These are phyloP conservation scores for Coprinopsis strossmayeri DNA, from an alignment of 768 basidiomycete genomes.

Conservation along the genomic window DNA sequence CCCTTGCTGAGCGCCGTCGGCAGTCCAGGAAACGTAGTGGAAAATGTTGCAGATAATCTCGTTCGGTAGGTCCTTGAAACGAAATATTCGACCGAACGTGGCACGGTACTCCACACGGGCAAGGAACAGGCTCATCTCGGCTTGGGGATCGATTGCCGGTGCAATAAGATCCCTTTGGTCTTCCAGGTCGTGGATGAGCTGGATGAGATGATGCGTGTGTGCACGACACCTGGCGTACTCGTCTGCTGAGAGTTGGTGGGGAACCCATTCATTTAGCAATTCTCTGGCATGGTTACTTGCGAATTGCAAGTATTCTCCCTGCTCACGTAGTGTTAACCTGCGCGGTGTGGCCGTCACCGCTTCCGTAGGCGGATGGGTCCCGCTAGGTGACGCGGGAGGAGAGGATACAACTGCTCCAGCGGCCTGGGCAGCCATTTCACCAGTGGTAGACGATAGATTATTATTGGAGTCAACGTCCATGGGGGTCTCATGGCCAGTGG, in stretches of 20 bases:
- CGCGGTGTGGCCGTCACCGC: too few relatives aligned
- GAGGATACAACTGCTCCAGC: too few relatives aligned
- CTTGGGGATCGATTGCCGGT: slow-evolving; percentile 3
- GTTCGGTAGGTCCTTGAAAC: slow-evolving; percentile 53
- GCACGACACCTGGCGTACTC: slow-evolving; percentile 9
- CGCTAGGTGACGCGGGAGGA: too few relatives aligned
- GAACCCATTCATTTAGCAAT: slow-evolving; percentile 15
- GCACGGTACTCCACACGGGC: slow-evolving; percentile 26
- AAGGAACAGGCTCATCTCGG: slow-evolving; percentile 25
- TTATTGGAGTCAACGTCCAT: not conserved
- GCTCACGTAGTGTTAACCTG: too few relatives aligned
- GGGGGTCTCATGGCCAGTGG: not conserved
- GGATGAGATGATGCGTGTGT: slow-evolving; percentile 11
- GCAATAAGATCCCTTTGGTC: slow-evolving; percentile 1
- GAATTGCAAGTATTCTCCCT: slow-evolving; percentile 2
- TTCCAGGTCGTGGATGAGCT: slow-evolving; percentile 16
- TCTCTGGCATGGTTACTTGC: slow-evolving; percentile 6
- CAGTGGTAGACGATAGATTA: too few relatives aligned
- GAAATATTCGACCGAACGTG: slow-evolving; percentile 36
- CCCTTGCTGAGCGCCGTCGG: slow-evolving; percentile 25
- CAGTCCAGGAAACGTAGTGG: slow-evolving; percentile 52
- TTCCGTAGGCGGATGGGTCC: too few relatives aligned
- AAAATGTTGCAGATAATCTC: slow-evolving; percentile 66
- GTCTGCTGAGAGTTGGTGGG: slow-evolving; percentile 10
- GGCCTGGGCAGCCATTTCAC: too few relatives aligned